phyloP scores from a whole-genome alignment of 495 filamentous ascomycete species.

The Copromyces sp. region DNA sequence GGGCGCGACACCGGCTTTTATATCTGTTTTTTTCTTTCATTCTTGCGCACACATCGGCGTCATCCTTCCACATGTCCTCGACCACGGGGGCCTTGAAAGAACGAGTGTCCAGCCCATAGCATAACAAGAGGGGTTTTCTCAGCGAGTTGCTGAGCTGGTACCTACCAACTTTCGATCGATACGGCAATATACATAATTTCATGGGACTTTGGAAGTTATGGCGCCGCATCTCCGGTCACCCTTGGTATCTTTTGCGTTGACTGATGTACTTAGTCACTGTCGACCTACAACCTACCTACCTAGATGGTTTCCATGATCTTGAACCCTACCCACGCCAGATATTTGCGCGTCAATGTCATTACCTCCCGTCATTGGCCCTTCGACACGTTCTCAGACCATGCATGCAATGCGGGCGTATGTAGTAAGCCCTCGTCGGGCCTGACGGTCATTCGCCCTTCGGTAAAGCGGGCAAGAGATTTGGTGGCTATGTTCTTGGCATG shows the following conservation, averaged over 20 bases:
- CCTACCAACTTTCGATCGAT: not conserved
- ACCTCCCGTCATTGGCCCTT: too few relatives aligned
- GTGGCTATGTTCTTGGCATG: too few relatives aligned
- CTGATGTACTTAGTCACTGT: too few relatives aligned
- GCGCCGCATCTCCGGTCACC: not conserved
- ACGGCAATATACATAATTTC: not conserved
- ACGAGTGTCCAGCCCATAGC: not conserved
- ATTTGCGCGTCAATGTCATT: too few relatives aligned
- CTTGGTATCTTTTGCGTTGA: not conserved
- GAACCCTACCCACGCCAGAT: too few relatives aligned
- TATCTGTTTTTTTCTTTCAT: not conserved
- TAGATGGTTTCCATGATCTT: too few relatives aligned
- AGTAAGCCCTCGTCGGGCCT: too few relatives aligned
- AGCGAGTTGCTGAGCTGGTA: not conserved
- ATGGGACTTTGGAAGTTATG: not conserved
- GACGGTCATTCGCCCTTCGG: too few relatives aligned
- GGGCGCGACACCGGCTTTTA: not conserved
- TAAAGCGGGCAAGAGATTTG: too few relatives aligned
- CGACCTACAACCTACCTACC: too few relatives aligned
- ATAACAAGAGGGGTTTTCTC: not conserved
- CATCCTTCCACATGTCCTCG: not conserved
- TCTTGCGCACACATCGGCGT: not conserved
- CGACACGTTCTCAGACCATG: too few relatives aligned
- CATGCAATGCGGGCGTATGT: too few relatives aligned
- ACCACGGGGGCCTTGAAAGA: not conserved